phyloP scores from a whole-genome alignment of 371 early-diverging fungal genomes.

The Mortierella sp. region DNA sequence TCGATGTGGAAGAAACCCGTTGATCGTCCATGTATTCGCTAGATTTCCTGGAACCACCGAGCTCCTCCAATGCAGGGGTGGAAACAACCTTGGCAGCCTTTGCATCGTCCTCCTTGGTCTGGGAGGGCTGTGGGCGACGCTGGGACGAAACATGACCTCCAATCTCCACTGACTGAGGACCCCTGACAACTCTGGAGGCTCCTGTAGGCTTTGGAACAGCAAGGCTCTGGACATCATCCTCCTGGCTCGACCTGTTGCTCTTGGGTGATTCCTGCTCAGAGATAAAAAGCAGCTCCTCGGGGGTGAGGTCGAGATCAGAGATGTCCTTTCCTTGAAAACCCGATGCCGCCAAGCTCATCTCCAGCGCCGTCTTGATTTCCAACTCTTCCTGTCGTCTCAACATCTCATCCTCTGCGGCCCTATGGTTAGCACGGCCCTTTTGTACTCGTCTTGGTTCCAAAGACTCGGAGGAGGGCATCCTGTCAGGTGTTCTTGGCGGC shows the following conservation, averaged over 20 bases:
- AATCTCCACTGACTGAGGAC: slow-evolving; percentile 23
- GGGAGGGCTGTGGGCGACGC: slow-evolving; percentile 29
- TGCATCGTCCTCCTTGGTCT: slow-evolving; percentile 1
- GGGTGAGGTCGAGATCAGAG: slow-evolving; percentile 29
- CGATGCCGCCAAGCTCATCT: slow-evolving; percentile 25
- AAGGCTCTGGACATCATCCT: slow-evolving; percentile 1
- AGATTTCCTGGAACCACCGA: slow-evolving; percentile 14
- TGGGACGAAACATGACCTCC: slow-evolving; percentile 16
- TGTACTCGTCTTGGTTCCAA: slow-evolving; percentile 6
- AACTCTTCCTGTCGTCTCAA: slow-evolving; percentile 22
- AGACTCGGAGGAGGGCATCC: neutral
- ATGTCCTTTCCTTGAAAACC: slow-evolving; percentile 12
- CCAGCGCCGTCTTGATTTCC: slow-evolving; percentile 37
- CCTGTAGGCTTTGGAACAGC: slow-evolving; percentile 16
- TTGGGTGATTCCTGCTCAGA: slow-evolving; percentile 1
- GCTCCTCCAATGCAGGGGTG: slow-evolving; percentile 13
- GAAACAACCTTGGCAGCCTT: neutral
- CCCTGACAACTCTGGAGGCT: slow-evolving; percentile 12
- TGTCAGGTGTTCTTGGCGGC: slow-evolving; percentile 31
- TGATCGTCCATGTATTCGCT: slow-evolving; percentile 19
- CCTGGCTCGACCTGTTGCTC: neutral
- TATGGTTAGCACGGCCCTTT: neutral
- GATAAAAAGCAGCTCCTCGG: slow-evolving; percentile 39
- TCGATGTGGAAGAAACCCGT: neutral
- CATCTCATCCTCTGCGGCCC: slow-evolving; percentile 15